Evolutionary conservation across 2,329 filamentous ascomycete genomes (phyloP).

Genomic region (Neocucurbitaria cava): DNA sequence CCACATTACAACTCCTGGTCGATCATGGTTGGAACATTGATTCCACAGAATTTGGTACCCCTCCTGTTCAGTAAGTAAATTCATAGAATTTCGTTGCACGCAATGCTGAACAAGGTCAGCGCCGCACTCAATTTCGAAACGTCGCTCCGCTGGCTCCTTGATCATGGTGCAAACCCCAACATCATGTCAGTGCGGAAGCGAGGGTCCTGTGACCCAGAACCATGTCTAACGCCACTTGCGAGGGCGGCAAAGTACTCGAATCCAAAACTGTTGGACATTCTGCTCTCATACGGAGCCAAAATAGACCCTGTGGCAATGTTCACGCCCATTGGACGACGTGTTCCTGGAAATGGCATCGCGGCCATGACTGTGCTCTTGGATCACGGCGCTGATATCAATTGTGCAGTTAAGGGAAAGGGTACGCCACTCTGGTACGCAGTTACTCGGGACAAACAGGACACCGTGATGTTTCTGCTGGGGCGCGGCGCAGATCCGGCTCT

Average conservation of each 20-base stretch:
- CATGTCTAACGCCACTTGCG: background rate
- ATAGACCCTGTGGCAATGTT: slow-evolving; percentile 1
- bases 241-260: background rate
- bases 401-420: background rate
- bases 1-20: slow-evolving; percentile 2
- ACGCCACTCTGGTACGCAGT: slow-evolving; percentile 8
- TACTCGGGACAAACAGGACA: background rate
- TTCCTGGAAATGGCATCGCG: background rate
- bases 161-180: slow-evolving; percentile 14
- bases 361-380: slow-evolving; percentile 5
- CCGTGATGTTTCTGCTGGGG: slow-evolving; percentile 1
- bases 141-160: slow-evolving; percentile 11
- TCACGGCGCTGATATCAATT: slow-evolving; percentile 11
- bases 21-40: slow-evolving; percentile 14
- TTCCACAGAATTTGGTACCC: background rate
- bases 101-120: background rate
- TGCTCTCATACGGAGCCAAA: slow-evolving; percentile 3
- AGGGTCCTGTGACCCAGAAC: background rate
- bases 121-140: background rate
- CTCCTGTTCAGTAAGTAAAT: slow-evolving; percentile 1
- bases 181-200: background rate
- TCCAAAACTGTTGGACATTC: background rate
- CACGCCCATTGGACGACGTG: background rate
- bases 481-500: slow-evolving; percentile 8
- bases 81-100: background rate